Percentiles rank a stretch among this genome's conserved stretches.
Evolutionary conservation across 345 rosid species (phyloP).

Genomic region (Kandelia obovata): DNA sequence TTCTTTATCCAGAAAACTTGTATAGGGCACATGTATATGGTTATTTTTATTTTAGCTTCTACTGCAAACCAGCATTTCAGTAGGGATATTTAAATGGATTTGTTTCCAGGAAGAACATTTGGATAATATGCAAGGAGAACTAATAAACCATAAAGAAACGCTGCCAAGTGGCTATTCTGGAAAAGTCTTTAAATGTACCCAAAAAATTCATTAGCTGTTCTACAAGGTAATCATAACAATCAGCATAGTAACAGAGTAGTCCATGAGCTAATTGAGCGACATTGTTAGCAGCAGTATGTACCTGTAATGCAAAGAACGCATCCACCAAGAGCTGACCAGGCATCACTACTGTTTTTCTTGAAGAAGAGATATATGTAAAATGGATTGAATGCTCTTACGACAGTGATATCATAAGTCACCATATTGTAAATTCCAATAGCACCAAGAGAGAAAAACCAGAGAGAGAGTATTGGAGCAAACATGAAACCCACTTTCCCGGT

Average conservation of each 20-base stretch:
- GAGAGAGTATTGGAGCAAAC: constrained; percentile 80
- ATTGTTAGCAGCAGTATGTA: constrained; percentile 22
- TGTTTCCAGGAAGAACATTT: neutral
- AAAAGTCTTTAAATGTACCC: neutral
- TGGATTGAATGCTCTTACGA: constrained; percentile 81
- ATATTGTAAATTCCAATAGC: constrained; percentile 78
- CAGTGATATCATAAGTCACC: constrained; percentile 55
- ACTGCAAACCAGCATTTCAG: neutral
- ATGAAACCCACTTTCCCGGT: constrained; percentile 84
- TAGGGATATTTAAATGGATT: neutral
- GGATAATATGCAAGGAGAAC: neutral
- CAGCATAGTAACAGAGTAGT: neutral
- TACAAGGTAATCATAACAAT: neutral
- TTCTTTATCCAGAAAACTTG: neutral
- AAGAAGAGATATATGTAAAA: constrained; percentile 71
- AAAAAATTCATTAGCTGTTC: neutral
- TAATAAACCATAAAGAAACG: neutral
- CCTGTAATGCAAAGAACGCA: constrained; percentile 95
- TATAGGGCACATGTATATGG: neutral
- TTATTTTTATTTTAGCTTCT: neutral
- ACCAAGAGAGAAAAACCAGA: constrained; percentile 92
- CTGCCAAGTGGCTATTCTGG: neutral
- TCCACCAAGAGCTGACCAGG: constrained; percentile 97
- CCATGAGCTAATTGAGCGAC: neutral
- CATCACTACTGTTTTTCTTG: constrained; percentile 64